These are phyloP conservation scores for Oxytropis ochrocephala DNA, from an alignment of 306 rosid species.

Conservation along the genomic window DNA sequence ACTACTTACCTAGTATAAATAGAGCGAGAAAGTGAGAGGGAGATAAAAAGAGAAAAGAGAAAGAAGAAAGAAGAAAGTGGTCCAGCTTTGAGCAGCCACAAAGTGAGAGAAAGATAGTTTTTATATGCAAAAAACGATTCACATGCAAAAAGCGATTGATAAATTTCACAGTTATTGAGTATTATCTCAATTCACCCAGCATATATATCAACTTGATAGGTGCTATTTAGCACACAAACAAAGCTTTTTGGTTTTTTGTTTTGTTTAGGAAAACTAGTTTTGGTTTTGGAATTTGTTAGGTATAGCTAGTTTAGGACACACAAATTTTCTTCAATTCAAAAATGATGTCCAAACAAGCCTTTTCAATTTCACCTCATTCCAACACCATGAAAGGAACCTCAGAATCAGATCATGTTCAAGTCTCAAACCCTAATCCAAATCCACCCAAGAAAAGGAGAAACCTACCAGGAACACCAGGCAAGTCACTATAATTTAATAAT, in stretches of 20 bases:
- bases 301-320: constrained; percentile 25
- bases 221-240: not conserved
- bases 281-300: constrained; percentile 20
- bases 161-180: not conserved
- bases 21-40: not conserved
- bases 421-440: constrained; percentile 33
- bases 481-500: not conserved
- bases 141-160: not conserved
- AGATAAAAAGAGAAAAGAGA: constrained; percentile 10
- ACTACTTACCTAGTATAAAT: not conserved
- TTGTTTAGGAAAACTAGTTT: constrained; percentile 9
- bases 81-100: constrained; percentile 64
- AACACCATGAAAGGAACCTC: constrained; percentile 22
- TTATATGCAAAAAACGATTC: not conserved
- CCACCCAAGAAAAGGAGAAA: constrained; percentile 66
- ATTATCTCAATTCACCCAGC: not conserved
- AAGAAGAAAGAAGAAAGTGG: constrained; percentile 23
- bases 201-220: not conserved
- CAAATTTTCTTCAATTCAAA: constrained; percentile 6
- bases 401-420: constrained; percentile 14
- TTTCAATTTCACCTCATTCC: constrained; percentile 27
- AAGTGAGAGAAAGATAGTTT: not conserved
- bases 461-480: constrained; percentile 91
- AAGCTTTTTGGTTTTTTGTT: constrained; percentile 5
- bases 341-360: constrained; percentile 33